Conservation (phyloP, 2,329 filamentous ascomycete genomes). For the Cytospora piceicola region DNA sequence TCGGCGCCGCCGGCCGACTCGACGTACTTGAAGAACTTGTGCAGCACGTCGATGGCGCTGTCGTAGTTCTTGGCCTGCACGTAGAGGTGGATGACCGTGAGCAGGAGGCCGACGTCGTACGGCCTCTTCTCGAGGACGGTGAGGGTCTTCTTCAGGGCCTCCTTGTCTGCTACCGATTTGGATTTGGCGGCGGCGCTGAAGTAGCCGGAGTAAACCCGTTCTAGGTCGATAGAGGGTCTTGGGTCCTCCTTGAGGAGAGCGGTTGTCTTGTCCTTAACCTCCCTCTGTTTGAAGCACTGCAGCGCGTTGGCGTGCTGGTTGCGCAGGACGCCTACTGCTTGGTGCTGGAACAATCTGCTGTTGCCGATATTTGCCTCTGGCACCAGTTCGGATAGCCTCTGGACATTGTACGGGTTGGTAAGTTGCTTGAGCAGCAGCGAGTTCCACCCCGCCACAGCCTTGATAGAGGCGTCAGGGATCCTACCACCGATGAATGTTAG, state of each 20-base stretch:
- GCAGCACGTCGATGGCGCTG: constrained; percentile 74
- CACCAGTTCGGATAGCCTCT: constrained; percentile 62
- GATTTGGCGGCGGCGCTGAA: constrained; percentile 74
- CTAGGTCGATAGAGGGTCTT: constrained; percentile 35
- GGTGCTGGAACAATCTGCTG: constrained; percentile 74
- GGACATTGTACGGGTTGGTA: constrained; percentile 69
- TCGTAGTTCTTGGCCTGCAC: constrained; percentile 71
- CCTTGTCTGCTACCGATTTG: constrained; percentile 64
- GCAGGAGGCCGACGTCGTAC: constrained; percentile 76
- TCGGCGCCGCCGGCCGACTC: constrained; percentile 62
- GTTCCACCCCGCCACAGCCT: constrained; percentile 70
- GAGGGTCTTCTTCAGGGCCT: constrained; percentile 70
- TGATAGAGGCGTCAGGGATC: constrained; percentile 69
- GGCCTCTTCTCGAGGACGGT: constrained; percentile 74
- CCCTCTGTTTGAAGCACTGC: constrained; percentile 68
- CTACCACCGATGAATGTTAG: constrained; percentile 47
- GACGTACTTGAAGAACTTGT: constrained; percentile 73
- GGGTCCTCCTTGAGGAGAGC: constrained; percentile 44
- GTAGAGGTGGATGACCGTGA: constrained; percentile 83
- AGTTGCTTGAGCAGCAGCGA: constrained; percentile 46
- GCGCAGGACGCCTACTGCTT: constrained; percentile 62
- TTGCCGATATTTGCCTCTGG: constrained; percentile 54
- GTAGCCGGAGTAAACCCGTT: constrained; percentile 46
- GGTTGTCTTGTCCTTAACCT: constrained; percentile 57
- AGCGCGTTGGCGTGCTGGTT: constrained; percentile 69